These are phyloP conservation scores for Aspergillus puulaauensis DNA, from an alignment of 2,329 filamentous ascomycete genomes.

Conservation along the genomic window DNA sequence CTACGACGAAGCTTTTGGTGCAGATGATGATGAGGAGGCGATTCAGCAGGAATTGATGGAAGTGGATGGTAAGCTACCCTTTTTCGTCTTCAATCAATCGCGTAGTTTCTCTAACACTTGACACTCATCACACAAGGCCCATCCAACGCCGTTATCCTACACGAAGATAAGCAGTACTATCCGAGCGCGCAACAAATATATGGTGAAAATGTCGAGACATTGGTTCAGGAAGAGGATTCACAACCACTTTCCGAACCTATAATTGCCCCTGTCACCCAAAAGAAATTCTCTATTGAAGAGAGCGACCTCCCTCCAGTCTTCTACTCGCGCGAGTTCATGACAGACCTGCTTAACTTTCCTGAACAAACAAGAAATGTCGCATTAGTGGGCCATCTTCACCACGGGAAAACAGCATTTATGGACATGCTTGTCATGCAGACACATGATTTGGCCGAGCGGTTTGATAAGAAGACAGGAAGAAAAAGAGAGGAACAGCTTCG, in stretches of 20 bases:
- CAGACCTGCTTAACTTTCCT: slow-evolving; percentile 92
- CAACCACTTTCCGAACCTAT: slow-evolving; percentile 91
- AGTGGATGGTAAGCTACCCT: slow-evolving; percentile 65
- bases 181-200: slow-evolving; percentile 97
- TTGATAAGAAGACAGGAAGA: slow-evolving; percentile 78
- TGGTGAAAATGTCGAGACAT: slow-evolving; percentile 87
- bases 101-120: background rate
- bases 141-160: slow-evolving; percentile 94
- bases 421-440: slow-evolving; percentile 97
- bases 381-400: slow-evolving; percentile 87
- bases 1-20: slow-evolving; percentile 67
- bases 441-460: slow-evolving; percentile 75
- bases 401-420: slow-evolving; percentile 97
- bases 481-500: slow-evolving; percentile 85
- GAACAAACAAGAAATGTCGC: slow-evolving; percentile 93
- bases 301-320: slow-evolving; percentile 83
- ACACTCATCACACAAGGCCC: slow-evolving; percentile 67
- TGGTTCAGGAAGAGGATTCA: slow-evolving; percentile 96
- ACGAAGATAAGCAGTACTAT: slow-evolving; percentile 99
- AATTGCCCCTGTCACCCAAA: slow-evolving; percentile 86
- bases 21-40: slow-evolving; percentile 59
- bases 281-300: slow-evolving; percentile 95
- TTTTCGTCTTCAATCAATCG: background rate
- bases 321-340: slow-evolving; percentile 89
- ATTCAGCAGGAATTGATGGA: slow-evolving; percentile 89